phyloP scores from a whole-genome alignment of 345 rosid genomes.

The Eucalyptus regnans region DNA sequence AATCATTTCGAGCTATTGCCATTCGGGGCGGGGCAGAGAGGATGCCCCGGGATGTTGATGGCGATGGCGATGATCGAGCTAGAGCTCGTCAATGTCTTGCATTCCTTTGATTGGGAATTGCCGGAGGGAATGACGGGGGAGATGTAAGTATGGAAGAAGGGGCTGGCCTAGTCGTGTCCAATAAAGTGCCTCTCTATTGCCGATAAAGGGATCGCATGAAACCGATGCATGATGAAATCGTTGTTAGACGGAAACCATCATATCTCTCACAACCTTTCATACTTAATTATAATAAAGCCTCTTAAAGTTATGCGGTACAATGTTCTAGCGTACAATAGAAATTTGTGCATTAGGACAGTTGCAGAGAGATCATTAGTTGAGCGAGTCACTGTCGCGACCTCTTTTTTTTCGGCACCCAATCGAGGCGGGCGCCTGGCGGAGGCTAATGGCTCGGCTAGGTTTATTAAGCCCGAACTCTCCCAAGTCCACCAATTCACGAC shows the following conservation, averaged over 20 bases:
- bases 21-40: too few relatives aligned
- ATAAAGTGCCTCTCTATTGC: slow-evolving; percentile 14
- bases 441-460: too few relatives aligned
- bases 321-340: background rate
- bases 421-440: too few relatives aligned
- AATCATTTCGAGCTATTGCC: too few relatives aligned
- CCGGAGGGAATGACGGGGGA: background rate
- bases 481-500: too few relatives aligned
- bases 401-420: too few relatives aligned
- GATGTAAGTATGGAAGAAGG: slow-evolving; percentile 27
- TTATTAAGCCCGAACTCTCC: too few relatives aligned
- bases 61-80: background rate
- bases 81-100: background rate
- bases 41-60: background rate
- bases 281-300: background rate
- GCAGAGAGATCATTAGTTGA: too few relatives aligned
- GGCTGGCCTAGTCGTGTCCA: slow-evolving; percentile 7
- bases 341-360: too few relatives aligned
- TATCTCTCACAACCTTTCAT: background rate
- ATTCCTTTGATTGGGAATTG: slow-evolving; percentile 16
- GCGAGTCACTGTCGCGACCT: background rate
- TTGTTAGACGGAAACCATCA: background rate
- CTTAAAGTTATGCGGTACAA: background rate
- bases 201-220: background rate
- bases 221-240: background rate